A percentile compares a stretch with the other conserved stretches of the same genome.
phyloP scores from a whole-genome alignment of 495 filamentous ascomycete genomes.

The Lophium mytilinum region DNA sequence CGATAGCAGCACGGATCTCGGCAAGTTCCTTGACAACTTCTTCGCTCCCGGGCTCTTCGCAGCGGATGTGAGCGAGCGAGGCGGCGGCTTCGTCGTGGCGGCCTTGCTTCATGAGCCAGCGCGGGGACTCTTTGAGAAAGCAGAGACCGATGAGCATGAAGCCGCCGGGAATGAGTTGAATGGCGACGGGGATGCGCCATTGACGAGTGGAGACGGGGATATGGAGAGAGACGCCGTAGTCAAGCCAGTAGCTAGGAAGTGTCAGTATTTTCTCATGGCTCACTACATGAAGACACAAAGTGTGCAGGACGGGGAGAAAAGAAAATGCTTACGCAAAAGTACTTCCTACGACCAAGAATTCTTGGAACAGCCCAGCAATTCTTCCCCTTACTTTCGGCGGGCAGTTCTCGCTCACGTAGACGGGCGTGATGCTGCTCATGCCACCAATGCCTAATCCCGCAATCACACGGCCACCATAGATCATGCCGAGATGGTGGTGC shows the following conservation, averaged over 20 bases:
- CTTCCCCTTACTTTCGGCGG: conserved; percentile 36
- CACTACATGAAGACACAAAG: too few relatives aligned
- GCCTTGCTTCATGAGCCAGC: conserved; percentile 54
- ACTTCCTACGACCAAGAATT: conserved; percentile 64
- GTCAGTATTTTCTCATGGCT: too few relatives aligned
- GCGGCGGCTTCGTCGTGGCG: conserved; percentile 47
- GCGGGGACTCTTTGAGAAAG: conserved; percentile 53
- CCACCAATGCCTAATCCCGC: conserved; percentile 35
- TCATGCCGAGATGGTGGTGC: conserved; percentile 47
- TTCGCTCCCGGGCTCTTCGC: conserved; percentile 46
- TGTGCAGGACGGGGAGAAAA: too few relatives aligned
- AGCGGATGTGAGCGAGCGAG: conserved; percentile 55
- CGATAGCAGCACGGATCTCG: conserved; percentile 15
- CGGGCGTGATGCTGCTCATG: conserved; percentile 32
- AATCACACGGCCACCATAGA: conserved; percentile 36
- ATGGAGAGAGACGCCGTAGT: conserved; percentile 41
- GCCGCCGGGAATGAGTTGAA: conserved; percentile 50
- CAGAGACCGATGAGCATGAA: conserved; percentile 41
- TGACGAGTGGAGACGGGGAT: conserved; percentile 38
- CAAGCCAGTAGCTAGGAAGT: conserved; percentile 33
- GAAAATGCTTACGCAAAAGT: conserved; percentile 40
- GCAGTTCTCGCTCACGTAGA: conserved; percentile 37
- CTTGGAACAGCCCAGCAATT: conserved; percentile 58
- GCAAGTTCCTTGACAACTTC: conserved; percentile 41
- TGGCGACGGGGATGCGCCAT: conserved; percentile 49